These are phyloP conservation scores for Apocynum venetum DNA, from an alignment of 257 asterid genomes.

Conservation along the genomic window DNA sequence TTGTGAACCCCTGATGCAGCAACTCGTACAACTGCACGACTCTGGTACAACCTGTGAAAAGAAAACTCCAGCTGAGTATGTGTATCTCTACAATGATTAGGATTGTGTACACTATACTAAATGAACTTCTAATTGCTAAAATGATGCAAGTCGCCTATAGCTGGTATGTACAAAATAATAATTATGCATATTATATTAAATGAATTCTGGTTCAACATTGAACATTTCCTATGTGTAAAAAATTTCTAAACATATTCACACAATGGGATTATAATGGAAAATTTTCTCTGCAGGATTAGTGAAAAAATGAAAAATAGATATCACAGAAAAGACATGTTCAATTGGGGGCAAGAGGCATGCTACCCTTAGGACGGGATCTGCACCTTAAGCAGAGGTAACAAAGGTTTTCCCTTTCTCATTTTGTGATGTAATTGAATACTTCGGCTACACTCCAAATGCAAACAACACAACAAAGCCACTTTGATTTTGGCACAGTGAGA, in stretches of 20 bases:
- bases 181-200: neutral
- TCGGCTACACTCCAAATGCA: neutral
- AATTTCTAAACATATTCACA: neutral
- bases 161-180: neutral
- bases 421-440: neutral
- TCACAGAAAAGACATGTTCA: neutral
- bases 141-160: neutral
- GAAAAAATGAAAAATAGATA: neutral
- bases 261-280: neutral
- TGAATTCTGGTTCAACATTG: neutral
- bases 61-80: neutral
- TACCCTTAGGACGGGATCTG: neutral
- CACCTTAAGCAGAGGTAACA: neutral
- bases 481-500: neutral
- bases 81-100: too few relatives aligned
- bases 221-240: neutral
- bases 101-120: neutral
- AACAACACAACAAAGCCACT: neutral
- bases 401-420: neutral
- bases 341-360: neutral
- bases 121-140: neutral
- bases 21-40: slow-evolving; percentile 53
- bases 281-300: neutral
- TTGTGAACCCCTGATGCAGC: slow-evolving; percentile 74
- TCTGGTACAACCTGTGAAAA: slow-evolving; percentile 67